Evolutionary conservation across 176 grass and related monocot species (phyloP).

Genomic region (Leersia perrieri): DNA sequence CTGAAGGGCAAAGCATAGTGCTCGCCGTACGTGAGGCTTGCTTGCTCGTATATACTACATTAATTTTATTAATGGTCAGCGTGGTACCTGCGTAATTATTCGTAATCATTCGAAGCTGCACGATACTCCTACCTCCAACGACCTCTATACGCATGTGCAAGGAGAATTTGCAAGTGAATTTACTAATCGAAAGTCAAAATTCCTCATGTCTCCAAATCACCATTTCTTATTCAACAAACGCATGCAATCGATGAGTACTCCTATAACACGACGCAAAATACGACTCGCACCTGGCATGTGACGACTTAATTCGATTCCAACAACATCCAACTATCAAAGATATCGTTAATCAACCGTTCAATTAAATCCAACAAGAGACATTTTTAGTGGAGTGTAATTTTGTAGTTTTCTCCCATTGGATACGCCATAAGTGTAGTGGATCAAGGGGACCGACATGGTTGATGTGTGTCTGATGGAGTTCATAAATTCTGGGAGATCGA

Average conservation of each 20-base stretch:
- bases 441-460: conserved; percentile 29
- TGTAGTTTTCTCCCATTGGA: background rate
- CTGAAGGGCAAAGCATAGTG: background rate
- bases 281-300: too few relatives aligned
- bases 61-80: background rate
- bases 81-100: too few relatives aligned
- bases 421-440: conserved; percentile 14
- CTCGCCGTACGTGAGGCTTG: background rate
- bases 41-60: background rate
- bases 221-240: conserved; percentile 5
- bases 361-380: too few relatives aligned
- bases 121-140: conserved; percentile 24
- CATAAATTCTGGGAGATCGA: conserved; percentile 43
- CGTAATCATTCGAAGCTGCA: conserved; percentile 11
- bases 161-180: conserved; percentile 9
- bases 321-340: background rate
- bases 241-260: background rate
- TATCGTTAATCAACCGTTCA: background rate
- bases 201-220: conserved; percentile 17
- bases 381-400: background rate
- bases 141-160: conserved; percentile 35
- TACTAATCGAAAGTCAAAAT: conserved; percentile 44
- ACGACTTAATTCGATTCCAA: background rate
- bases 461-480: conserved; percentile 35
- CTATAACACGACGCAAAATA: background rate